Conservation (phyloP, 108 stramenopile species). For the Schizochytrium sp. region DNA sequence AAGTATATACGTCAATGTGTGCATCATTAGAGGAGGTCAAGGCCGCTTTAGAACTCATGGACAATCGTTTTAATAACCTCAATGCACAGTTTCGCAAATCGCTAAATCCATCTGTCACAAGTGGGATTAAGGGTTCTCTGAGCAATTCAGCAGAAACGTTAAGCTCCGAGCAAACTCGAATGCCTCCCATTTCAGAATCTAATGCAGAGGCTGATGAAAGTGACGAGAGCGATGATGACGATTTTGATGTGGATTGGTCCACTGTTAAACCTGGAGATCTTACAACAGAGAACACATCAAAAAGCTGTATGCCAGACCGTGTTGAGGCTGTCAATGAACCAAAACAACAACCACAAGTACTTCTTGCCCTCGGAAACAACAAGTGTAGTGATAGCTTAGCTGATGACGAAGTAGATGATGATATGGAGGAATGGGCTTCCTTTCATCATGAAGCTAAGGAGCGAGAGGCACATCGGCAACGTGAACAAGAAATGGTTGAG, state of each 20-base stretch:
- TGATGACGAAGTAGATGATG: not conserved
- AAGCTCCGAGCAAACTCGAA: too few relatives aligned
- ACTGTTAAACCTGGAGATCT: not conserved
- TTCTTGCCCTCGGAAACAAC: too few relatives aligned
- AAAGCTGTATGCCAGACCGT: too few relatives aligned
- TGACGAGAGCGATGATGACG: not conserved
- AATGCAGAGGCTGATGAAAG: not conserved
- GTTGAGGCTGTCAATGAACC: too few relatives aligned
- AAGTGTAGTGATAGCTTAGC: not conserved
- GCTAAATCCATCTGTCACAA: not conserved
- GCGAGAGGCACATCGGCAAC: constrained; percentile 26
- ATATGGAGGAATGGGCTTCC: constrained; percentile 33
- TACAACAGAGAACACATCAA: not conserved
- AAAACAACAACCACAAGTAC: too few relatives aligned
- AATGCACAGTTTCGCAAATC: not conserved
- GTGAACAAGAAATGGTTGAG: not conserved
- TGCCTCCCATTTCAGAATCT: too few relatives aligned
- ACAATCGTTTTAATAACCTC: not conserved
- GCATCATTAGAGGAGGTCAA: not conserved
- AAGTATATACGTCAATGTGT: not conserved
- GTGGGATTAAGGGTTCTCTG: not conserved
- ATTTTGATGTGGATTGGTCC: constrained; percentile 22
- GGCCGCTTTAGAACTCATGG: not conserved
- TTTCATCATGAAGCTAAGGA: constrained; percentile 14
- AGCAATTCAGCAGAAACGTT: too few relatives aligned